Evolutionary conservation across 208 protist species (phyloP), one percentile per base, ranked within the genome.

Genomic region (Tetramitus jugosus): DNA sequence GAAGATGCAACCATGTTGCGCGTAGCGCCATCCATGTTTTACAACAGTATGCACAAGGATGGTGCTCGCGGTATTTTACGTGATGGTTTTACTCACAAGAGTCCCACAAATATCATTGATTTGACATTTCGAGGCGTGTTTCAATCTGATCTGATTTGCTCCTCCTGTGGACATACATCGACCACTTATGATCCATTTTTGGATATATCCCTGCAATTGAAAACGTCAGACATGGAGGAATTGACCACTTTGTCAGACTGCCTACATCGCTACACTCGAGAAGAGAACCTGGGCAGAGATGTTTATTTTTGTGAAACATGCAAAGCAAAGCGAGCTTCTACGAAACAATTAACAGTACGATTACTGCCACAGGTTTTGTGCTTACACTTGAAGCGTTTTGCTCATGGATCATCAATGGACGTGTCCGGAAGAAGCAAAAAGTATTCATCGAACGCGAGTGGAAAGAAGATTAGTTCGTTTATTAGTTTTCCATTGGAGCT

Each of bases 171-270:
- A 20, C 52, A 56, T 37, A 78, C 79, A n/a, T 89, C 81, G 7
- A 82, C 84, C 10, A 87, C 84, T 14, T 56, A 79, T 7, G 90
- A 93, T 56, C 89, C 89, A 23, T 89, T 91, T 60, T 84, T 91
- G 31, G 90, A 93, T 71, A 87, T 93, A 45, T 89, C 86, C 14
- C 49, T 91, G 0, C 78, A 90, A 65, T 62, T 72, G 6, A 40
- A 77, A 23, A 23, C 53, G 33, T 20, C 7, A 42, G 33, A 78
- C 7, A 40, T 45, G 45, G 29, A 33, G 4, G 61, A 43, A 10
- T 23, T 61, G 31, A 43, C n/a, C n/a, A 33, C 45, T 10, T 53
- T 65, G 26, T 6, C 31, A 4, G 62, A 82, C 20, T 76, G 60
- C 33, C 29, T 81, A 0, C 23, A 76, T 26, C 1, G 40, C 17